phyloP scores from a whole-genome alignment of 768 basidiomycete genomes.

The Tulasnella sp. region DNA sequence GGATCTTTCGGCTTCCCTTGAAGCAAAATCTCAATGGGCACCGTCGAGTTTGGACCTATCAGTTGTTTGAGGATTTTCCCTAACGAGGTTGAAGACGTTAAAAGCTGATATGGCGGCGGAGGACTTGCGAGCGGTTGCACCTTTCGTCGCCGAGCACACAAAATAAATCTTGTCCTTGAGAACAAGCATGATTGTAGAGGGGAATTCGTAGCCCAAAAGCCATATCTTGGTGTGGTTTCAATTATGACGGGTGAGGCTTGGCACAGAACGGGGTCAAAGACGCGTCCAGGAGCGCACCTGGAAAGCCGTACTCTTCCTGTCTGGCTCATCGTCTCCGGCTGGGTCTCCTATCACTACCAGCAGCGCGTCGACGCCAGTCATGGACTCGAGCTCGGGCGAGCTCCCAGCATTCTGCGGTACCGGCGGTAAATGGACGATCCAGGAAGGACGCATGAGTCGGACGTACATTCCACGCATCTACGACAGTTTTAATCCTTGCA shows the following conservation, averaged over 20 bases:
- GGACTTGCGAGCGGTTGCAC: slow-evolving; percentile 42
- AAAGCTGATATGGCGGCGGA: slow-evolving; percentile 18
- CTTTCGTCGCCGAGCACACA: slow-evolving; percentile 85
- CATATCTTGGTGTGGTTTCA: slow-evolving; percentile 61
- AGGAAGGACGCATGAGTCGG: neutral
- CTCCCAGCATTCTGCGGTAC: slow-evolving; percentile 24
- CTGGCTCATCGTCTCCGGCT: slow-evolving; percentile 80
- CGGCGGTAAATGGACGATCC: neutral
- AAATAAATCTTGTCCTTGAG: slow-evolving; percentile 71
- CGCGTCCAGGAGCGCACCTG: slow-evolving; percentile 56
- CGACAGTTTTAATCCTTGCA: slow-evolving; percentile 9
- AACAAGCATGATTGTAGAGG: slow-evolving; percentile 85
- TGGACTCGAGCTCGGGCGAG: slow-evolving; percentile 54
- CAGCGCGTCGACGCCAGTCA: slow-evolving; percentile 66
- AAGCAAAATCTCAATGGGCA: slow-evolving; percentile 71
- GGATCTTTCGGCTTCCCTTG: slow-evolving; percentile 79
- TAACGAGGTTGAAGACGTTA: slow-evolving; percentile 37
- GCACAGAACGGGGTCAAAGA: slow-evolving; percentile 26
- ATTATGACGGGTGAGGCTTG: slow-evolving; percentile 1
- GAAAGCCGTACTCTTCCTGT: slow-evolving; percentile 84
- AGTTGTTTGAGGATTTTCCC: slow-evolving; percentile 81
- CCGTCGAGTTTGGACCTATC: slow-evolving; percentile 50
- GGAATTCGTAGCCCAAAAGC: slow-evolving; percentile 96
- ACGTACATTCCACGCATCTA: slow-evolving; percentile 26
- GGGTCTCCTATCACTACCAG: slow-evolving; percentile 73